Conservation (phyloP, 192 early-diverging fungal genomes). For the Podila epigama region DNA sequence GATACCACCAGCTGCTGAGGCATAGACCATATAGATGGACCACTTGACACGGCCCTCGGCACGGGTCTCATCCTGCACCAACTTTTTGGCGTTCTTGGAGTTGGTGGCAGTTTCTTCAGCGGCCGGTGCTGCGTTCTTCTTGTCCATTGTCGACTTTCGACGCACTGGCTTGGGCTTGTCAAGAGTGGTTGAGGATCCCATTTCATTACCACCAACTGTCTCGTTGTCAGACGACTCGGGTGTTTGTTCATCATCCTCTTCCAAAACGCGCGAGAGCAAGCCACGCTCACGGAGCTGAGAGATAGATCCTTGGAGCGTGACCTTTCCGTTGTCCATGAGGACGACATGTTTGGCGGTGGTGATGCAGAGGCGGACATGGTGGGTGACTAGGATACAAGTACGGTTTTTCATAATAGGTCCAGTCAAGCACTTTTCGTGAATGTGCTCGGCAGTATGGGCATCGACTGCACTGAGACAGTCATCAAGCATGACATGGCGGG, state of each 20-base stretch:
- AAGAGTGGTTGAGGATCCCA: slow-evolving; percentile 21
- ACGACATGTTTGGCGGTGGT: slow-evolving; percentile 59
- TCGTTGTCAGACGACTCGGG: slow-evolving; percentile 25
- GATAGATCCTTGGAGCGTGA: slow-evolving; percentile 38
- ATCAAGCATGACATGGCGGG: slow-evolving; percentile 70
- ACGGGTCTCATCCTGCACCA: slow-evolving; percentile 84
- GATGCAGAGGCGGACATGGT: slow-evolving; percentile 72
- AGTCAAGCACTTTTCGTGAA: slow-evolving; percentile 76
- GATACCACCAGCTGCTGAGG: slow-evolving; percentile 62
- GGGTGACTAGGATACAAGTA: slow-evolving; percentile 87
- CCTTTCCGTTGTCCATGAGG: slow-evolving; percentile 58
- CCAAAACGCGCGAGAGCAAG: slow-evolving; percentile 33
- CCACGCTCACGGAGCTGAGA: slow-evolving; percentile 38
- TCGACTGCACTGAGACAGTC: slow-evolving; percentile 86
- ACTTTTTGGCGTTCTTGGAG: slow-evolving; percentile 48
- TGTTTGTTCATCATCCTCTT: slow-evolving; percentile 43
- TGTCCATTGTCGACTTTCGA: slow-evolving; percentile 43
- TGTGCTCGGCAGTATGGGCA: slow-evolving; percentile 85
- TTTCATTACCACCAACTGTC: slow-evolving; percentile 24
- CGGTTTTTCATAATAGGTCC: slow-evolving; percentile 73
- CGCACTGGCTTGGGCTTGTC: slow-evolving; percentile 36
- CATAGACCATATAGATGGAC: slow-evolving; percentile 77
- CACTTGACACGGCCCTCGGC: slow-evolving; percentile 79
- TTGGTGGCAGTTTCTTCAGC: background rate
- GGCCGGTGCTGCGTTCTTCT: slow-evolving; percentile 31